A percentile compares a stretch with the other conserved stretches of the same genome.
phyloP scores from a whole-genome alignment of 495 filamentous ascomycete genomes.

The Niebla homalea region DNA sequence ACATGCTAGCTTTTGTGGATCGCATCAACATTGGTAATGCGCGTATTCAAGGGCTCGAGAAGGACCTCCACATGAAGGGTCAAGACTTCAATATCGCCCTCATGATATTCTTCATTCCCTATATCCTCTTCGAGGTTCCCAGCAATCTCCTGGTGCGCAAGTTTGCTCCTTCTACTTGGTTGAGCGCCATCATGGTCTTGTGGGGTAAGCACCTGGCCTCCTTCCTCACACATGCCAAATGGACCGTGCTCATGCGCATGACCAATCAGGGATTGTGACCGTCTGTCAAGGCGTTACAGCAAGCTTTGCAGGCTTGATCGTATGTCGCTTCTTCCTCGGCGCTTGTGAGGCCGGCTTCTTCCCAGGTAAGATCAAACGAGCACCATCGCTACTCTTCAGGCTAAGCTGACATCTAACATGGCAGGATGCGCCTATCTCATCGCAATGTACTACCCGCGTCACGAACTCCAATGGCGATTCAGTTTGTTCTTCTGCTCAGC shows the following conservation, averaged over 20 bases:
- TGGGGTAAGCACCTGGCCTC: constrained; percentile 33
- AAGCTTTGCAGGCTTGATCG: constrained; percentile 41
- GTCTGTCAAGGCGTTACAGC: constrained; percentile 45
- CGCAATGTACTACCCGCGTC: constrained; percentile 49
- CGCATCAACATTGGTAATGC: constrained; percentile 53
- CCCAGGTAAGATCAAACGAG: constrained; percentile 28
- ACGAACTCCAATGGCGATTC: constrained; percentile 46
- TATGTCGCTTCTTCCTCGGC: constrained; percentile 44
- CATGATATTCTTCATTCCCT: constrained; percentile 53
- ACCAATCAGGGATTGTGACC: constrained; percentile 29
- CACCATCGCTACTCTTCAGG: neutral
- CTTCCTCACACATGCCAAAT: neutral
- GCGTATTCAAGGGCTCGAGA: constrained; percentile 43
- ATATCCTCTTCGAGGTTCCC: constrained; percentile 52
- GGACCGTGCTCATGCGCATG: neutral
- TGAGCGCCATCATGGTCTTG: constrained; percentile 37
- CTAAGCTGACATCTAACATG: neutral
- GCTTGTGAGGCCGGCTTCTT: constrained; percentile 46
- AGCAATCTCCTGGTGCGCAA: constrained; percentile 54
- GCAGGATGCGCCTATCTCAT: constrained; percentile 37
- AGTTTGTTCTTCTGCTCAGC: constrained; percentile 45
- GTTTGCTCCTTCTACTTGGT: constrained; percentile 44
- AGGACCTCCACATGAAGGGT: constrained; percentile 42
- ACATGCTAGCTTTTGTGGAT: constrained; percentile 30
- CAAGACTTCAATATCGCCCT: constrained; percentile 49